phyloP scores from a whole-genome alignment of 345 rosid genomes.

The Euphorbia peplus region DNA sequence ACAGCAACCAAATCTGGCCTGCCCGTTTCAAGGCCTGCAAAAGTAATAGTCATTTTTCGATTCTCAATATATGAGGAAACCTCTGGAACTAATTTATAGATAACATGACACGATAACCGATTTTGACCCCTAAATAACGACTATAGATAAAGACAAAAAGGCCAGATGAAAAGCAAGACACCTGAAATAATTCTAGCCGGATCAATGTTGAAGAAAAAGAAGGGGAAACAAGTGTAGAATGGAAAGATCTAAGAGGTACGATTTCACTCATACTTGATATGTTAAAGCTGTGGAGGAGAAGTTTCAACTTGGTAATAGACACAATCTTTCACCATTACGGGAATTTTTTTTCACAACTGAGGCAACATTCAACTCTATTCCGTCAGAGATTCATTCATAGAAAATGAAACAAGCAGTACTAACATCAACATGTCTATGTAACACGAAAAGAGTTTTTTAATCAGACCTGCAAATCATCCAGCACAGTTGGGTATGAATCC shows the following conservation, averaged over 20 bases:
- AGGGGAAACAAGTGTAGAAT: too few species aligned
- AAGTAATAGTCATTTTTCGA: too few species aligned
- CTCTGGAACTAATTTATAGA: too few species aligned
- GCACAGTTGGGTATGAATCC: conserved; percentile 78
- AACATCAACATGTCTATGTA: background rate
- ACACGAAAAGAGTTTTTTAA: background rate
- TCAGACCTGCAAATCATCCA: conserved; percentile 77
- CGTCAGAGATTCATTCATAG: background rate
- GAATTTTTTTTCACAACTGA: background rate
- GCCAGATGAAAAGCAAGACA: too few species aligned
- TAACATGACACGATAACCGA: too few species aligned
- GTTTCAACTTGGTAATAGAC: background rate
- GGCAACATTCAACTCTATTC: background rate
- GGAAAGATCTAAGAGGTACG: too few species aligned
- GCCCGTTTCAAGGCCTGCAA: background rate
- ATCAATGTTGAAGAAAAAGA: too few species aligned
- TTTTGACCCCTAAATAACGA: too few species aligned
- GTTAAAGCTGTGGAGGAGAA: background rate
- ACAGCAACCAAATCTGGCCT: background rate
- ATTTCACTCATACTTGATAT: too few species aligned
- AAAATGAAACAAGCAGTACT: background rate
- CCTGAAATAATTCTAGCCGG: too few species aligned
- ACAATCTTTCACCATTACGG: background rate
- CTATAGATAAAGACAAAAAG: too few species aligned
- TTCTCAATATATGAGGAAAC: conserved; percentile 17